Base-by-base conservation (phyloP, 495 filamentous ascomycete genomes). In the Delitschia confertaspora region DNA sequence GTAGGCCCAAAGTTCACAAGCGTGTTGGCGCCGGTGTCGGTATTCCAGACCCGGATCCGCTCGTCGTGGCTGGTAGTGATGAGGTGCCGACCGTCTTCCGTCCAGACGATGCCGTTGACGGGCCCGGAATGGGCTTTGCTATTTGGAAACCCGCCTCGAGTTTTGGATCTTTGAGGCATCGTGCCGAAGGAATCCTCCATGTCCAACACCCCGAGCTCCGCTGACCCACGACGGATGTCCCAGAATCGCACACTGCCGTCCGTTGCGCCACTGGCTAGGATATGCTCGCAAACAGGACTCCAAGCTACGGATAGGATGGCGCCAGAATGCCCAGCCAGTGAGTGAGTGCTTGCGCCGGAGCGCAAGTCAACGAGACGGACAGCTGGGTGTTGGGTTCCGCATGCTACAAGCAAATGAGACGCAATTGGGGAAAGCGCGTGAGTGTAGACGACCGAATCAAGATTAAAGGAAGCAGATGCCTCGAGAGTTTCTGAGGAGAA, bases 31-130 rank as follows among this genome's bases (percentile, higher is more conserved):
- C 87, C 86, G 0, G 79, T 83, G 0, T 66, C 66, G 10, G 81
- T 74, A 60, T 91, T 73, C 88, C 88, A 94, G 2, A 93, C 84
- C 2, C 87, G 74, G 34, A 95, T 79, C 6, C 80, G 73, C 26
- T 82, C 65, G 56, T 95, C 88, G 40, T 86, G 82, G 4, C 88
- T 88, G 1, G 79, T 70, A 4, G 83, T 86, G 17, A 95, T 69
- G 10, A 95, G 65, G 42, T 81, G 74, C 10, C 60, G 62, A 6
- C 87, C 86, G 61, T 81, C 76, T 35, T 85, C 77, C 6, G 83
- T 85, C 86, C 85, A 95, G 0, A 78, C 70, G 10, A 93, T 67
- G 0, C 84, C 85, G 49, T 93, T 94, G 31, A 87, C 86, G 14
- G 83, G 71, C 0, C 81, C 85, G 14, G 67, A 66, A 53, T 94